Evolutionary conservation across 768 basidiomycete species (phyloP), one percentile per base, ranked within the genome.

Genomic region (Leucocoprinus leucothites): DNA sequence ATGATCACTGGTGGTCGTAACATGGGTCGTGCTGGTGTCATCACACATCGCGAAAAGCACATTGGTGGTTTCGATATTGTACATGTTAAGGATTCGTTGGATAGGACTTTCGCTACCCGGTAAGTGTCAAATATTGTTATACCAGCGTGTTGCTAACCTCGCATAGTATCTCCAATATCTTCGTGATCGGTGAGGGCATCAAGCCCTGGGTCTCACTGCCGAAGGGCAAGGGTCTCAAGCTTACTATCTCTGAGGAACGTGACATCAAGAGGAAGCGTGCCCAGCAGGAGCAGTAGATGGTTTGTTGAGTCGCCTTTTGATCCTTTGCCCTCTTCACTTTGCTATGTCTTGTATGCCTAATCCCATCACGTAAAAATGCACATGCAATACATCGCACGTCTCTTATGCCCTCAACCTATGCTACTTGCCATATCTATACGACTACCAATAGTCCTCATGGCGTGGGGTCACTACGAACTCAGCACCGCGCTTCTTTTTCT

Each of bases 1-100:
- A 92, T 96, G 82, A 84, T 97, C 77, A 99, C 97, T 59, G 97
- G 97, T 69, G 97, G 97, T 60, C 94, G 96, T 71, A 99, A 98
- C 87, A 98, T 98, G 94, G 97, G 97, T 62, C 86, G 97, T 77
- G 90, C 87, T 54, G 97, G 97, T 78, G 85, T 94, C 60, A 97
- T 99, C 66, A 86, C 93, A 50, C 92, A 96, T 78, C 84, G 90
- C 63, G 97, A 98, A 82, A 94, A 94, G 79, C 97, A 98, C 74
- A 77, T 92, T 62, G 97, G 97, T 72, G 96, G 95, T 60, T 98
- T 95, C 75, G 97, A 99, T 76, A 98, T 99, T 58, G 92, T 98
- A 56, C 96, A 98, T 69, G 91, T 98, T 66, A 94, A 91, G 76
- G 97, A 98, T 70, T 87, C 91, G 47, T 78, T 96, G 60, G 96